Percentiles rank a stretch among this genome's conserved stretches.
phyloP scores from a whole-genome alignment of 352 stramenopile species.

The Thalassiosira delicatula region DNA sequence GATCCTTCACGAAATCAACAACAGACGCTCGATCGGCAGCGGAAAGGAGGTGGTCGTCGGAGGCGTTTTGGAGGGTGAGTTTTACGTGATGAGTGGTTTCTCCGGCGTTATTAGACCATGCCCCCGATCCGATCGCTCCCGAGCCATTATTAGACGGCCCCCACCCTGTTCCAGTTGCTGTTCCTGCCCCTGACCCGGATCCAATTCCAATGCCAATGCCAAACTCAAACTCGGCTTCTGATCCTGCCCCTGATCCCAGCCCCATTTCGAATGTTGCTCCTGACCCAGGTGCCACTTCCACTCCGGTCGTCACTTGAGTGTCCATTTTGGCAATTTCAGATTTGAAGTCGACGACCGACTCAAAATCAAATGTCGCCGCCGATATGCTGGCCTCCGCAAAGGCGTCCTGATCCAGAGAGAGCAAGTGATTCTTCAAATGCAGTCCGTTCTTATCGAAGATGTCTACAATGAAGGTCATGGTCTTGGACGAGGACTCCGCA shows the following conservation, averaged over 20 bases:
- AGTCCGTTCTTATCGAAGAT: background rate
- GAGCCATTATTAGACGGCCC: background rate
- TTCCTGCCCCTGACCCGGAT: no score
- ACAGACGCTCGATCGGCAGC: conserved; percentile 12
- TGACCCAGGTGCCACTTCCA: no score
- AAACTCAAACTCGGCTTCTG: no score
- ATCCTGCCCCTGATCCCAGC: no score
- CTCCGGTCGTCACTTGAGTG: background rate
- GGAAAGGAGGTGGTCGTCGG: conserved; percentile 4
- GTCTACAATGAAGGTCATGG: background rate
- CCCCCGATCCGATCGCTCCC: no score
- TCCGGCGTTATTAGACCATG: no score
- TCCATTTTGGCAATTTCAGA: background rate
- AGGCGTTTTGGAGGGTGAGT: conserved; percentile 7
- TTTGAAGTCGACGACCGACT: background rate
- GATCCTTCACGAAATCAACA: conserved; percentile 6
- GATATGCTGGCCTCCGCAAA: background rate
- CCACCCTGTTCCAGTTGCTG: no score
- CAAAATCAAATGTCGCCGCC: background rate
- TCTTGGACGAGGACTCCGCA: no score
- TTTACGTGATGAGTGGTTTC: conserved; percentile 19
- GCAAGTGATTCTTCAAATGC: background rate
- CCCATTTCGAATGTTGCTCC: no score
- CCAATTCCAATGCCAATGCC: no score
- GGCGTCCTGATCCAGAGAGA: background rate